phyloP scores from a whole-genome alignment of 345 rosid species.

The Combretum micranthum region DNA sequence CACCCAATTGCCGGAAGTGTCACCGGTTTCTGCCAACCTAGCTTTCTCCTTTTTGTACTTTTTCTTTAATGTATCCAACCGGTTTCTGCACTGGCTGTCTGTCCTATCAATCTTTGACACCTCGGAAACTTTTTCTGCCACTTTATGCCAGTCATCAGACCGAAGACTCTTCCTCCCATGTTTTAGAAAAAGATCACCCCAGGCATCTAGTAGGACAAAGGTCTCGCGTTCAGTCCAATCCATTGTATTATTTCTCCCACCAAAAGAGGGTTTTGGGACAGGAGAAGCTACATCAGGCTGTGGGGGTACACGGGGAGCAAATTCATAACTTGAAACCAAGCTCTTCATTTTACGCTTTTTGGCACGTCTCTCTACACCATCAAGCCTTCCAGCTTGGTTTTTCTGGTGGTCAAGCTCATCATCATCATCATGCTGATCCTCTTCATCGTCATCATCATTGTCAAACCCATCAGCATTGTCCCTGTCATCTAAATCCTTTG shows the following conservation, averaged over 20 bases:
- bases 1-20: constrained; percentile 62
- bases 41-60: constrained; percentile 87
- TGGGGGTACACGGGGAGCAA: constrained; percentile 65
- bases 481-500: constrained; percentile 26
- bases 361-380: constrained; percentile 42
- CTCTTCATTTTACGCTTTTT: constrained; percentile 75
- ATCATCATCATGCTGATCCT: constrained; percentile 30
- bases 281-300: constrained; percentile 16
- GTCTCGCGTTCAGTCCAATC: constrained; percentile 95
- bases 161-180: constrained; percentile 87
- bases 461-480: constrained; percentile 34
- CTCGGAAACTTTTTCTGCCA: constrained; percentile 87
- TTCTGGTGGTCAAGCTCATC: constrained; percentile 24
- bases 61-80: constrained; percentile 85
- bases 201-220: constrained; percentile 70
- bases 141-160: constrained; percentile 92
- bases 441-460: constrained; percentile 31
- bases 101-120: constrained; percentile 65
- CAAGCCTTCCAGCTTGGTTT: constrained; percentile 13
- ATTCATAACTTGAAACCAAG: constrained; percentile 65
- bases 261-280: constrained; percentile 35
- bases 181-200: constrained; percentile 88
- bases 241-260: constrained; percentile 50
- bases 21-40: constrained; percentile 34
- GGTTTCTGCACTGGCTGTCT: constrained; percentile 81